Evolutionary conservation across 257 asterid genomes (phyloP), one percentile per base, ranked within the genome.

Genomic region (Ballota nigra): DNA sequence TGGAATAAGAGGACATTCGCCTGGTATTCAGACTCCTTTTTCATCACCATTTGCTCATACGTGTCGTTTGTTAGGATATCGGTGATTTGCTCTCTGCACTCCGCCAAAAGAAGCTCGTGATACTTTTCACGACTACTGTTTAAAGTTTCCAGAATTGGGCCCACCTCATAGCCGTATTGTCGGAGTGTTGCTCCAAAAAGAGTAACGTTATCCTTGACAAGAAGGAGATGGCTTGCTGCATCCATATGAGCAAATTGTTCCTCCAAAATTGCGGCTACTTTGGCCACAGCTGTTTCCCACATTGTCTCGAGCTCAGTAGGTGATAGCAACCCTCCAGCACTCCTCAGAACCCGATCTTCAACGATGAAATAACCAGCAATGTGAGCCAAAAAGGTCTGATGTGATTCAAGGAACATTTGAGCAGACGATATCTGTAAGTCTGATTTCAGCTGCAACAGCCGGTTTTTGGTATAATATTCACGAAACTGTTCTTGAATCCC

Each of bases 1-100:
- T 92, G 98, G 73, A 92, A 90, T 33, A 92, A 65, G 53, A 92
- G 84, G 26, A 90, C 98, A 73, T 92, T 92, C 43, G 95, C 64
- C 75, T 90, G 98, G 81, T 92, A 92, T n/a, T 92, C 98, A 0
- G 93, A 84, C 72, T 92, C 98, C 85, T 89, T 92, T 74, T 90
- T 92, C 93, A 92, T 74, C 64, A 92, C 88, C 98, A 92, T 92
- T 70, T 92, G 97, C 76, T 90, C 95, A 36, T 45, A 88, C 0
- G 88, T 77, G 74, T 92, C 96, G 5, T 70, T 80, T 34, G 70
- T 53, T n/a, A 86, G 79, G 59, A 86, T 79, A 58, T 85, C 88
- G 1, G 81, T 78, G 47, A 92, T 92, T 33, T 92, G 93, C 33
- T 82, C 81, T 52, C 88, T 74, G 45, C 96, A 92, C 77, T 92